phyloP scores from a whole-genome alignment of 2,329 filamentous ascomycete species.

The Dactylonectria estremocensis region DNA sequence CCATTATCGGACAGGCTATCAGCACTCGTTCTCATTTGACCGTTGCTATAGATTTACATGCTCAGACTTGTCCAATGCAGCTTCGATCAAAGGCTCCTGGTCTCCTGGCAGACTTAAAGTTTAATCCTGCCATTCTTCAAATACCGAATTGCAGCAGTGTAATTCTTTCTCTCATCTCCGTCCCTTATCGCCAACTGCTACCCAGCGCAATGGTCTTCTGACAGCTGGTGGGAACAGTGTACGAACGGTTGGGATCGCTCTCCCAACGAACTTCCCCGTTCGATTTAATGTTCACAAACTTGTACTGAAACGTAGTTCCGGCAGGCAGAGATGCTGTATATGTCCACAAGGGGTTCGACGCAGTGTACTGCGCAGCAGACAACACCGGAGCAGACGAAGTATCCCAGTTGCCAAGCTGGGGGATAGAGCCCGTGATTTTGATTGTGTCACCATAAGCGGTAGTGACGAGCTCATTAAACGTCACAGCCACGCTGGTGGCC shows the following conservation, averaged over 20 bases:
- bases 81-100: too few species aligned
- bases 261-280: constrained; percentile 70
- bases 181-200: constrained; percentile 3
- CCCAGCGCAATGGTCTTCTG: constrained; percentile 1
- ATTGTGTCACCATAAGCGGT: constrained; percentile 65
- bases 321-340: constrained; percentile 64
- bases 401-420: constrained; percentile 66
- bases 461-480: constrained; percentile 59
- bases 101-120: too few species aligned
- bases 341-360: constrained; percentile 69
- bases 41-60: too few species aligned
- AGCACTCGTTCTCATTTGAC: too few species aligned
- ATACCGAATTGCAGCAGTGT: neutral
- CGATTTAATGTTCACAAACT: constrained; percentile 69
- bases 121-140: too few species aligned
- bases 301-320: constrained; percentile 69
- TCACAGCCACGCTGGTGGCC: constrained; percentile 53
- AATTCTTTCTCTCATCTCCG: neutral
- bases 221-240: constrained; percentile 42
- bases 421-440: constrained; percentile 61
- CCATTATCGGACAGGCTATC: too few species aligned
- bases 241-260: constrained; percentile 62
- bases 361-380: constrained; percentile 67
- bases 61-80: too few species aligned
- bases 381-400: constrained; percentile 62